A percentile compares a stretch with the other conserved stretches of the same genome.
Conservation (phyloP, 495 filamentous ascomycete species). For the Tuber umbilicatum region DNA sequence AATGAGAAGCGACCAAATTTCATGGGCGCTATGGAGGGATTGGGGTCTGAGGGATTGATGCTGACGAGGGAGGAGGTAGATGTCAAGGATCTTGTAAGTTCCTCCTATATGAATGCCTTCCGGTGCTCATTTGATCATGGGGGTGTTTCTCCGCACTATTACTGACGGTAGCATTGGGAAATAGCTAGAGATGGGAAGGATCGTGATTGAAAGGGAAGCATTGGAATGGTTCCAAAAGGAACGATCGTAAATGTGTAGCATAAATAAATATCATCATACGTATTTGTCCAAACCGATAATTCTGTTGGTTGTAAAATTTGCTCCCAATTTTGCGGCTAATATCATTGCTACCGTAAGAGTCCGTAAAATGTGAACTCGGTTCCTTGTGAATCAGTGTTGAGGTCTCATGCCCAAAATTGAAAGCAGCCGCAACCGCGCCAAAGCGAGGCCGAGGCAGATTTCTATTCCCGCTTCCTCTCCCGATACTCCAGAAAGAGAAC, state of each 20-base stretch:
- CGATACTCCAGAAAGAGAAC: not conserved
- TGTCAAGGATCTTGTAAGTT: constrained; percentile 69
- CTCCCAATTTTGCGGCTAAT: not conserved
- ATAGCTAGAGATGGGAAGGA: constrained; percentile 64
- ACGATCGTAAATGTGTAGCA: constrained; percentile 3
- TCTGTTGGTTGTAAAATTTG: not conserved
- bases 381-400: not conserved
- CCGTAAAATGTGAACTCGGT: not conserved
- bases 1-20: constrained; percentile 51
- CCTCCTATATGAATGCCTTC: not conserved
- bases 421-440: constrained; percentile 1
- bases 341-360: too few species aligned
- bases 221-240: constrained; percentile 64
- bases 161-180: constrained; percentile 9
- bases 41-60: constrained; percentile 57
- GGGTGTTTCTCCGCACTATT: not conserved
- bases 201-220: constrained; percentile 80
- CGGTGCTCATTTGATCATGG: not conserved
- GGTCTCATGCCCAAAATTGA: not conserved
- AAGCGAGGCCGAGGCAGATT: constrained; percentile 1
- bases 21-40: constrained; percentile 53
- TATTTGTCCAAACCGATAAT: not conserved
- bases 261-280: not conserved
- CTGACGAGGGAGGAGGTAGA: constrained; percentile 68
- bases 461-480: not conserved